These are phyloP conservation scores for Stentor roeselii DNA, from an alignment of 73 alveolate species.

Conservation along the genomic window DNA sequence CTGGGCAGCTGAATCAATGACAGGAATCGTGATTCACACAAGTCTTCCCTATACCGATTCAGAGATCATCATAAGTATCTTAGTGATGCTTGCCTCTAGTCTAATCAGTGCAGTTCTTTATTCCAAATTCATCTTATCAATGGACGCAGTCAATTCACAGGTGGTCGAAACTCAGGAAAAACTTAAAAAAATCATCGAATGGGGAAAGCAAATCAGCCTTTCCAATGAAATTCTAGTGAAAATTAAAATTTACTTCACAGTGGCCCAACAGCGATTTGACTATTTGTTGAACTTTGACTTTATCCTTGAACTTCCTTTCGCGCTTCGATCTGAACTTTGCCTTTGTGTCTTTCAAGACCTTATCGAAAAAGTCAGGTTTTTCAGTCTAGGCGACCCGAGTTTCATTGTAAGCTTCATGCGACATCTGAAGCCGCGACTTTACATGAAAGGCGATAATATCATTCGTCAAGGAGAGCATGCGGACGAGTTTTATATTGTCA, in stretches of 20 bases:
- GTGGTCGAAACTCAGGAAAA: background rate
- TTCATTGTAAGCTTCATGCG: conserved; percentile 44
- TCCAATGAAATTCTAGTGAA: conserved; percentile 33
- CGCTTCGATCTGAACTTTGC: conserved; percentile 47
- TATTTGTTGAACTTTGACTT: conserved; percentile 5
- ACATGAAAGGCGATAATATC: conserved; percentile 34
- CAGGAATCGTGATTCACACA: conserved; percentile 52
- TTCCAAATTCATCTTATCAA: too few relatives aligned
- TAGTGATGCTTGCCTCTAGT: conserved; percentile 50
- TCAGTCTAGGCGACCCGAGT: conserved; percentile 48
- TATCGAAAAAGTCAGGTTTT: conserved; percentile 44
- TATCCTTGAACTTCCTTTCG: conserved; percentile 41
- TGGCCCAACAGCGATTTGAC: conserved; percentile 32
- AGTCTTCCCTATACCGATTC: conserved; percentile 38
- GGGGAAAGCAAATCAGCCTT: conserved; percentile 10
- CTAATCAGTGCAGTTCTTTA: conserved; percentile 9
- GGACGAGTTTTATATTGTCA: conserved; percentile 46
- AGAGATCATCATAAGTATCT: conserved; percentile 41
- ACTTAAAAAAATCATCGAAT: background rate
- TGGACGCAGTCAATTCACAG: background rate
- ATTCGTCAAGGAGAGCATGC: conserved; percentile 46
- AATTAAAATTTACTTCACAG: conserved; percentile 41
- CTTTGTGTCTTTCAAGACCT: conserved; percentile 39
- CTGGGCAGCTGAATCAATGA: conserved; percentile 56
- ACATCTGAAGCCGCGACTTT: conserved; percentile 33